Base-by-base conservation (phyloP, 441 rosid genomes). In the Breynia disticha region DNA sequence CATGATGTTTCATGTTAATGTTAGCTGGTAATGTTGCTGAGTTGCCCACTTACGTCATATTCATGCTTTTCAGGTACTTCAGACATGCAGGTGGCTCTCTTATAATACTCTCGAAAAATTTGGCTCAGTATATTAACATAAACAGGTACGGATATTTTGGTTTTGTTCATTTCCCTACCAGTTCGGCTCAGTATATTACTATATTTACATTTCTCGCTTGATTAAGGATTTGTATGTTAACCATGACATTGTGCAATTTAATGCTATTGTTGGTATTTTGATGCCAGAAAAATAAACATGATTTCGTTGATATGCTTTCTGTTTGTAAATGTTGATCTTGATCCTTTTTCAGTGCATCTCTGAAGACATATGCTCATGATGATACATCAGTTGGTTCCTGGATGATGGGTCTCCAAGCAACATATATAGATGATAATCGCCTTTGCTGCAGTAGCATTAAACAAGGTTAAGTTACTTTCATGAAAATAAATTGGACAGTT, bases 321-420 rank as follows among this genome's bases (percentile, higher is more conserved):
- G 35, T 28, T 28, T 9, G 4, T 28, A 9, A 28, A 28, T 28
- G 35, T 28, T 28, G 54, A 48, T 19, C 22, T 47, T 59, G 21
- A 22, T 38, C 19, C 16, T 19, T 20, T 12, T 57, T 19, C 16
- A 93, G 99, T 74, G 97, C 88, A 59, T 83, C 90, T 37, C 76
- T 93, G 69, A 89, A n/a, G n/a, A n/a, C n/a, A n/a, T 89, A 84
- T 54, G 95, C 93, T 28, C 79, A 76, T 66, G 99, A 93, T 57
- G 97, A 93, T 74, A 72, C 53, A 65, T 78, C 99, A 10, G 65
- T 86, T 1, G 99, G 99, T 38, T 93, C 99, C 55, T 93, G 97
- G 99, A 84, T 93, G 95, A 84, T 93, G 74, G 97, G 99, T 61
- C 56, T 93, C 48, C 83, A 77, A 57, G 84, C 93, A 61, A 83